A percentile compares a stretch with the other conserved stretches of the same genome.
These are phyloP conservation scores for Fennellomyces sp. DNA, from an alignment of 371 early-diverging fungal species.

Conservation along the genomic window DNA sequence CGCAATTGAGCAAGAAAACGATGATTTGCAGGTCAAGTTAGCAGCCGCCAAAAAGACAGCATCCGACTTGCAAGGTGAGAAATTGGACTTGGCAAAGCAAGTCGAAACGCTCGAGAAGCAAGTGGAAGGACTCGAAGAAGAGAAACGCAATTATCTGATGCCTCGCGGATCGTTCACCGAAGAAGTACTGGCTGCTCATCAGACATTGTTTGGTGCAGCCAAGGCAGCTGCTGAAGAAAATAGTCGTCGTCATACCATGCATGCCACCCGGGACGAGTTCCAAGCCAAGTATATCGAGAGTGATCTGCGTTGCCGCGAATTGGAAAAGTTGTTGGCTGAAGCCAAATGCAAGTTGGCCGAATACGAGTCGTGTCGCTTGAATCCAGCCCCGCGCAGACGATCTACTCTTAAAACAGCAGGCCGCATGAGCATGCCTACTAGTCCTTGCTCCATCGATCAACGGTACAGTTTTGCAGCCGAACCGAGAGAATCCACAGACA, in stretches of 20 bases:
- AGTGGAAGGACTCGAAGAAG: conserved; percentile 38
- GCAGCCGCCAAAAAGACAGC: conserved; percentile 37
- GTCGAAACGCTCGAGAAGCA: conserved; percentile 22
- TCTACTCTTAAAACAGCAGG: conserved; percentile 28
- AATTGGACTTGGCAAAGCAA: conserved; percentile 30
- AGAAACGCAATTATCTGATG: conserved; percentile 44
- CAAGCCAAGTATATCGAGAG: conserved; percentile 47
- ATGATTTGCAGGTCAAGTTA: conserved; percentile 23
- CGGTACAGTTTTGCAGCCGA: conserved; percentile 4
- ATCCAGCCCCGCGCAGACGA: conserved; percentile 24
- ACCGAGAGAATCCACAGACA: conserved; percentile 39
- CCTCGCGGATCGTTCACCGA: conserved; percentile 48
- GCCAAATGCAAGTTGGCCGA: conserved; percentile 46
- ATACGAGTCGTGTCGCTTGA: conserved; percentile 30
- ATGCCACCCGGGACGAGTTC: conserved; percentile 19
- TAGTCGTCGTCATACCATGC: conserved; percentile 12
- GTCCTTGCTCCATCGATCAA: conserved; percentile 7
- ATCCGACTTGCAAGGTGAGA: conserved; percentile 43
- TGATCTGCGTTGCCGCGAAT: conserved; percentile 50
- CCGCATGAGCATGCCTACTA: conserved; percentile 22
- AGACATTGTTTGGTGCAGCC: conserved; percentile 31
- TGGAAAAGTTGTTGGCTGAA: conserved; percentile 51
- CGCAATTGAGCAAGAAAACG: conserved; percentile 30
- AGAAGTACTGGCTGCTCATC: conserved; percentile 49
- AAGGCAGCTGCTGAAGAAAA: not conserved